Percentiles rank a stretch among this genome's conserved stretches.
phyloP scores from a whole-genome alignment of 78 protist species.

The Pelomyxa schiedti region DNA sequence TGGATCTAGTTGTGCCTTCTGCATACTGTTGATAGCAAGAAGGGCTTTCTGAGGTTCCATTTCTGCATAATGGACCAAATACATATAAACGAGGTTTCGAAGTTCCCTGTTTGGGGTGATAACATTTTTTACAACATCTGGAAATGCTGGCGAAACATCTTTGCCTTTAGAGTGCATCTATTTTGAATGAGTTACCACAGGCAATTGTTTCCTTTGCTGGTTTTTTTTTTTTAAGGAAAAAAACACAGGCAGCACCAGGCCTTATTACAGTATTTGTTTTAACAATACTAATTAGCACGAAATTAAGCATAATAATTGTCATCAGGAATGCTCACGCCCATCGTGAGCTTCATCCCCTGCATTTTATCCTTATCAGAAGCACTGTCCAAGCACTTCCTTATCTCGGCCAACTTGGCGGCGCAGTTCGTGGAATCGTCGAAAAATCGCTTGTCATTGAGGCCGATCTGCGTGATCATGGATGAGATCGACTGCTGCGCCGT shows the following conservation, averaged over 20 bases:
- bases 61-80: slow-evolving; percentile 86
- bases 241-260: too few species aligned
- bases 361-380: slow-evolving; percentile 45
- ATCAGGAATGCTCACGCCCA: slow-evolving; percentile 45
- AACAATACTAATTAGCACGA: neutral
- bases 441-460: neutral
- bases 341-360: slow-evolving; percentile 58
- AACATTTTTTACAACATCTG: slow-evolving; percentile 86
- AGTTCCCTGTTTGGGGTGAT: slow-evolving; percentile 55
- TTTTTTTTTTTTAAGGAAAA: too few species aligned
- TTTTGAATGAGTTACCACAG: too few species aligned
- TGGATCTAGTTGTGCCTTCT: slow-evolving; percentile 61
- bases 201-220: too few species aligned
- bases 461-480: too few species aligned
- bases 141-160: slow-evolving; percentile 75
- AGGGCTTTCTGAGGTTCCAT: slow-evolving; percentile 77
- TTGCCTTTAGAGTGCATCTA: slow-evolving; percentile 81
- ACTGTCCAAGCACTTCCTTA: slow-evolving; percentile 41
- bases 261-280: neutral
- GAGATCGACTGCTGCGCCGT: too few species aligned
- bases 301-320: neutral
- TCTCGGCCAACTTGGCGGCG: slow-evolving; percentile 39
- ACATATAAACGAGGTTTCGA: slow-evolving; percentile 82
- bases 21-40: slow-evolving; percentile 80
- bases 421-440: slow-evolving; percentile 1